Evolutionary conservation across 2,329 filamentous ascomycete species (phyloP).

Genomic region (Neofusicoccum umdonicola): DNA sequence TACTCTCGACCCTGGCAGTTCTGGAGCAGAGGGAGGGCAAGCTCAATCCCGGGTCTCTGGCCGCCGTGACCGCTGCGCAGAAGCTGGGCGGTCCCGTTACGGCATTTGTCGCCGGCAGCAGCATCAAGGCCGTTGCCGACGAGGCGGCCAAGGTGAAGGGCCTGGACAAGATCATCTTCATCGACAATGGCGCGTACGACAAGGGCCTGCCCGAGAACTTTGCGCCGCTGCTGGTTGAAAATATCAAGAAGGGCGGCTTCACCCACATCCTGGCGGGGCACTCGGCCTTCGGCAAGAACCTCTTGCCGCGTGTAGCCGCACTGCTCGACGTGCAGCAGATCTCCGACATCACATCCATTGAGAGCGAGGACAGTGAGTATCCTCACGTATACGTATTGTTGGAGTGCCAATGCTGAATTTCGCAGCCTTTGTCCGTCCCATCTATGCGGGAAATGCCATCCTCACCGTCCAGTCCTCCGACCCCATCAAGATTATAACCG

Average conservation of each 20-base stretch:
- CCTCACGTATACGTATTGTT: background rate
- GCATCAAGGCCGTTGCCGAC: slow-evolving; percentile 71
- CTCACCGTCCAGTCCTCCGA: slow-evolving; percentile 91
- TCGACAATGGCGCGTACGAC: slow-evolving; percentile 88
- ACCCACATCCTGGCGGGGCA: slow-evolving; percentile 89
- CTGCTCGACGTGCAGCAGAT: slow-evolving; percentile 90
- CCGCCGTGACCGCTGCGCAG: slow-evolving; percentile 79
- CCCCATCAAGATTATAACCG: slow-evolving; percentile 81
- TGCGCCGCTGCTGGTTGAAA: slow-evolving; percentile 89
- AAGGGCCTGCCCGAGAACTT: slow-evolving; percentile 93
- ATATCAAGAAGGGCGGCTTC: slow-evolving; percentile 93
- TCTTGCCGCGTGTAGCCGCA: slow-evolving; percentile 87
- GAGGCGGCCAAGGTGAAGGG: slow-evolving; percentile 87
- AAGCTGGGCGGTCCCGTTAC: slow-evolving; percentile 84
- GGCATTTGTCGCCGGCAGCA: slow-evolving; percentile 80
- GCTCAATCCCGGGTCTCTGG: slow-evolving; percentile 77
- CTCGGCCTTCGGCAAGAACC: slow-evolving; percentile 93
- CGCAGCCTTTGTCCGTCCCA: slow-evolving; percentile 82
- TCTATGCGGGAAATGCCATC: slow-evolving; percentile 97
- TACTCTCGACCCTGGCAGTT: slow-evolving; percentile 85
- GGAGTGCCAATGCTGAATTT: slow-evolving; percentile 16
- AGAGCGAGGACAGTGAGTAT: slow-evolving; percentile 73
- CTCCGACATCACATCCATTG: slow-evolving; percentile 83
- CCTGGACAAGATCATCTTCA: slow-evolving; percentile 83
- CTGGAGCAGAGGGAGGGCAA: slow-evolving; percentile 91